Base-by-base conservation (phyloP, 345 rosid genomes). In the Capsella bursapastoris region DNA sequence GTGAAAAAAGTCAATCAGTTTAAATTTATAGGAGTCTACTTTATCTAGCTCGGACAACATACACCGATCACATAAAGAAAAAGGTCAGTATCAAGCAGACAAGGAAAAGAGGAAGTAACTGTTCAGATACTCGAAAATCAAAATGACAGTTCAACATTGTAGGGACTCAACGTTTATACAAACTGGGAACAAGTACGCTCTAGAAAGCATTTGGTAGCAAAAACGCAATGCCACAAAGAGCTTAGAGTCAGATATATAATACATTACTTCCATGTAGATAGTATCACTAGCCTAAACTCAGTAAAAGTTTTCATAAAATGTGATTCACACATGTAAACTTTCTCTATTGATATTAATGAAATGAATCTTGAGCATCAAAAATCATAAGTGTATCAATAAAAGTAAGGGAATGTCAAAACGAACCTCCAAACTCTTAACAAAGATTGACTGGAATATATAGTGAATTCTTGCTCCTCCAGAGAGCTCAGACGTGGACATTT, bases 341-440 rank as follows among this genome's bases (percentile, higher is more conserved):
- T 66, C 58, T 35, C 47, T 49, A 32, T 49, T 13, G 3, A 50
- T 66, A 44, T 43, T 49, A 68, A 67, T 38, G 31, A 51, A 67
- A 41, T 51, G 60, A 55, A 40, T 41, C 40, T 40, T 53, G 9
- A 41, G 16, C 25, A 55, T 68, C 38, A 8, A 27, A 51, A 1
- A 52, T 32, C 71, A 38, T 13, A 38, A 27, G 37, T 47, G 52
- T 40, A 53, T 27, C 61, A 41, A 52, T 28, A 27, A 50, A 50
- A 22, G 29, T 18, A 65, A 34, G 7, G 50, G 41, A 25, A 22
- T 78, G 60, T 22, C 13, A 28, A 43, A 49, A 34, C 74, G 4
- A 37, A 89, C 93, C 93, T 86, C 93, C 78, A 89, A 85, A 69
- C 78, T 84, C 83, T 85, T 85, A 29, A 84, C 89, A 77, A 86